Percentiles rank a stretch among this genome's conserved stretches.
These are phyloP conservation scores for Stephanodiscus minutulus DNA, from an alignment of 108 stramenopile genomes.

Conservation along the genomic window DNA sequence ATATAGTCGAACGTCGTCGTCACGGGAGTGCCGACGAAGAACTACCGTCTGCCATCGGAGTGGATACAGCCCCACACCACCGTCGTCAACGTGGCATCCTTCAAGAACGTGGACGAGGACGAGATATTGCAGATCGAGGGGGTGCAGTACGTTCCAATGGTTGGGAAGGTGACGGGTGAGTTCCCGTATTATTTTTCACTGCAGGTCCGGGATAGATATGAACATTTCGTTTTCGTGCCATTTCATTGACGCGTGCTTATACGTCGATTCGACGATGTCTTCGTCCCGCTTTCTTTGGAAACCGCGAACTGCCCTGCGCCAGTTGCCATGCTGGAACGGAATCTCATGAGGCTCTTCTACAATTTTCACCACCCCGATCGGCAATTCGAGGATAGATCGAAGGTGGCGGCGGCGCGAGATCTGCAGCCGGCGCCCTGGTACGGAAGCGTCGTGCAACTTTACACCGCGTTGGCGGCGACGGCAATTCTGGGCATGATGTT, in stretches of 20 bases:
- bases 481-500: constrained; percentile 47
- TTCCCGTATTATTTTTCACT: background rate
- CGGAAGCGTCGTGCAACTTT: constrained; percentile 52
- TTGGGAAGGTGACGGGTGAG: constrained; percentile 92
- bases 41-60: constrained; percentile 87
- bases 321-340: constrained; percentile 93
- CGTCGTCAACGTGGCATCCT: constrained; percentile 95
- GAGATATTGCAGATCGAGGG: constrained; percentile 82
- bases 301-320: background rate
- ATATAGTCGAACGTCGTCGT: constrained; percentile 90
- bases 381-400: constrained; percentile 30
- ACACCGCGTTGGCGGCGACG: constrained; percentile 73
- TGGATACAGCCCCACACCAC: constrained; percentile 93
- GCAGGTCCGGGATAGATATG: background rate
- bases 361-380: constrained; percentile 83
- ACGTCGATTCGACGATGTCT: background rate
- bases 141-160: constrained; percentile 91
- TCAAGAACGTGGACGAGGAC: constrained; percentile 96
- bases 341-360: constrained; percentile 90
- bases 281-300: no score
- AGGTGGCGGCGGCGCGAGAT: constrained; percentile 10
- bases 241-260: background rate
- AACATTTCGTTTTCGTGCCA: background rate
- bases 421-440: constrained; percentile 36
- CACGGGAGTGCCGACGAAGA: constrained; percentile 92